These are phyloP conservation scores for Ascobolus immersus DNA, from an alignment of 495 filamentous ascomycete species.

Conservation along the genomic window DNA sequence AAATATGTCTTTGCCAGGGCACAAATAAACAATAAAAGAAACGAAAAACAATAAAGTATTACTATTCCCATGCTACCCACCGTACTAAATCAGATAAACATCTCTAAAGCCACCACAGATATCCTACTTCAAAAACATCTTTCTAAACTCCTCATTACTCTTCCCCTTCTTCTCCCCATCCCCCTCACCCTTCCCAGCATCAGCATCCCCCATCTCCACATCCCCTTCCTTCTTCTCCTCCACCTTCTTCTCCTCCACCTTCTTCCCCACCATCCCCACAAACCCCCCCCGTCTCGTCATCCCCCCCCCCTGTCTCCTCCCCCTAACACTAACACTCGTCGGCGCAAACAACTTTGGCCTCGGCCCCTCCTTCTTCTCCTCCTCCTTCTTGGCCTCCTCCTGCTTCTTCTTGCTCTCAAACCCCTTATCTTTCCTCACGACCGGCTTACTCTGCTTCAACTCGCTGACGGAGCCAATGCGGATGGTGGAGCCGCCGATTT, in stretches of 20 bases:
- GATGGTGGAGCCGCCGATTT: slow-evolving; percentile 40
- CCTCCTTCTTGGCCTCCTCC: slow-evolving; percentile 19
- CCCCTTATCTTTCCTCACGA: not conserved
- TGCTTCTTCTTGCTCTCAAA: slow-evolving; percentile 25
- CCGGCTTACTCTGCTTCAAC: slow-evolving; percentile 34
- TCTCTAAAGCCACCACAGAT: too few relatives aligned
- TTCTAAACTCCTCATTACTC: slow-evolving; percentile 74
- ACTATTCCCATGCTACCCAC: too few relatives aligned
- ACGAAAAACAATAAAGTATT: too few relatives aligned
- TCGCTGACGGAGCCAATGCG: slow-evolving; percentile 43
- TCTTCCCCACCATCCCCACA: slow-evolving; percentile 23
- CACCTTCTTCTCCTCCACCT: slow-evolving; percentile 21
- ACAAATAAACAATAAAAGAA: too few relatives aligned
- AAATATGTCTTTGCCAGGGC: too few relatives aligned
- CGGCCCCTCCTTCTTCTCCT: slow-evolving; percentile 27
- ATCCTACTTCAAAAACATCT: slow-evolving; percentile 34
- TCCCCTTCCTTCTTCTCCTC: slow-evolving; percentile 31
- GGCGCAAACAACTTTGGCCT: slow-evolving; percentile 5
- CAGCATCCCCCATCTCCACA: slow-evolving; percentile 8
- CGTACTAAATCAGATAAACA: too few relatives aligned
- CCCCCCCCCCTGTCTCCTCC: slow-evolving; percentile 9
- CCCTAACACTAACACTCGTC: slow-evolving; percentile 1
- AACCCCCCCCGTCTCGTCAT: slow-evolving; percentile 19
- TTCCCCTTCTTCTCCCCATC: slow-evolving; percentile 24
- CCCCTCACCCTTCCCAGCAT: slow-evolving; percentile 9